Conservation (phyloP, 257 asterid genomes). For the Petunia axillaris region DNA sequence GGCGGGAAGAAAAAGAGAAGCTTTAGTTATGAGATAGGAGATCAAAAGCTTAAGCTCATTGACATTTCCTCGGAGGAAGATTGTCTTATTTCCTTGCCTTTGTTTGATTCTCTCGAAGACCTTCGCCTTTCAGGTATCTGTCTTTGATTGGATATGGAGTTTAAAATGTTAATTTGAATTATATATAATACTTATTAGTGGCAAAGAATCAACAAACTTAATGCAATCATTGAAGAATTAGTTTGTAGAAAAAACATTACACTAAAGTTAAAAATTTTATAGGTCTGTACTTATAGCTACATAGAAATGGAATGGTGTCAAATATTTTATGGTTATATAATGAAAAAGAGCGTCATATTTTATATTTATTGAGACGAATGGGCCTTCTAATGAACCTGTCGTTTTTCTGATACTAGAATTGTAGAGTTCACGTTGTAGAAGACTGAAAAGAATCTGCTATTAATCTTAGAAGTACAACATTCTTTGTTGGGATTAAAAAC, state of each 20-base stretch:
- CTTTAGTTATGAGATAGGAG: conserved; percentile 41
- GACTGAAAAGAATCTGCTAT: not conserved
- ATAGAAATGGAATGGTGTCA: not conserved
- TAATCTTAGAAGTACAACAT: not conserved
- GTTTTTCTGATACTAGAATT: not conserved
- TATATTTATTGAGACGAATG: too few relatives aligned
- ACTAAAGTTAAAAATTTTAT: too few relatives aligned
- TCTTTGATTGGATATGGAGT: not conserved
- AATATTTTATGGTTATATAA: too few relatives aligned
- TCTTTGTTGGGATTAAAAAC: not conserved
- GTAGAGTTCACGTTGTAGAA: not conserved
- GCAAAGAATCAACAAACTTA: too few relatives aligned
- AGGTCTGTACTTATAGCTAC: not conserved
- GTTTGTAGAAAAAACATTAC: not conserved
- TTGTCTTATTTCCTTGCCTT: conserved; percentile 52
- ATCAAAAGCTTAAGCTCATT: conserved; percentile 56
- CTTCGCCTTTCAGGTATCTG: conserved; percentile 49
- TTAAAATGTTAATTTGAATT: not conserved
- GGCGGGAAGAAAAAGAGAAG: conserved; percentile 37
- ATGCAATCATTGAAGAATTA: not conserved
- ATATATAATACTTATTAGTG: not conserved
- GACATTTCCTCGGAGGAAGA: conserved; percentile 57
- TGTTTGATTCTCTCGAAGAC: conserved; percentile 45
- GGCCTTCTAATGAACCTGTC: too few relatives aligned
- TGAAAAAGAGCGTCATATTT: too few relatives aligned